phyloP scores from a whole-genome alignment of 2,329 filamentous ascomycete genomes.

The Sordariomycetes sp. region DNA sequence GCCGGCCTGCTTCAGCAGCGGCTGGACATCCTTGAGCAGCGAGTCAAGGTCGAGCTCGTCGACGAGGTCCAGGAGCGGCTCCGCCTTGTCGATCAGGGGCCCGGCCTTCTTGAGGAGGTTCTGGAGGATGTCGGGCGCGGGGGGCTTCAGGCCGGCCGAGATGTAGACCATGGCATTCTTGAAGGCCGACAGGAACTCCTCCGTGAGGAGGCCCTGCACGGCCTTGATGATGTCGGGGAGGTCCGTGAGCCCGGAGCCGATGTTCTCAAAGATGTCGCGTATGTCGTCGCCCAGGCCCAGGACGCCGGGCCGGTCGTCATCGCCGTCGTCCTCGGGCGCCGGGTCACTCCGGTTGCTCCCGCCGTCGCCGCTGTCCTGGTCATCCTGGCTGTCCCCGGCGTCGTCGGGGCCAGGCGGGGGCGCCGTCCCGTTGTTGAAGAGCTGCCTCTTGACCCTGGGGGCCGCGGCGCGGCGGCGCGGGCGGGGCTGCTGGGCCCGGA shows the following conservation, averaged over 20 bases:
- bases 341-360: background rate
- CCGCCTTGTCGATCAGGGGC: background rate
- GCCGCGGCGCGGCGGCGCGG: background rate
- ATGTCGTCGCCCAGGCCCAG: background rate
- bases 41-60: background rate
- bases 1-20: background rate
- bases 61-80: background rate
- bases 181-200: background rate
- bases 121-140: background rate
- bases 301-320: too few relatives aligned
- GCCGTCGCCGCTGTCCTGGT: background rate
- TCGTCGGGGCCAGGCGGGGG: background rate
- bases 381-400: background rate
- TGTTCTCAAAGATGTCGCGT: background rate
- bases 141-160: background rate
- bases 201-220: background rate
- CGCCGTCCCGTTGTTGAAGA: background rate
- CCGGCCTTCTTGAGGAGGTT: background rate
- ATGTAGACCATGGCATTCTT: background rate
- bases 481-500: background rate
- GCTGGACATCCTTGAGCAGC: background rate
- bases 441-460: background rate
- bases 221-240: background rate
- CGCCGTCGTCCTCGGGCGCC: background rate
- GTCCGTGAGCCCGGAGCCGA: background rate